Conservation (phyloP, 306 rosid species). For the Prunus mongolica region DNA sequence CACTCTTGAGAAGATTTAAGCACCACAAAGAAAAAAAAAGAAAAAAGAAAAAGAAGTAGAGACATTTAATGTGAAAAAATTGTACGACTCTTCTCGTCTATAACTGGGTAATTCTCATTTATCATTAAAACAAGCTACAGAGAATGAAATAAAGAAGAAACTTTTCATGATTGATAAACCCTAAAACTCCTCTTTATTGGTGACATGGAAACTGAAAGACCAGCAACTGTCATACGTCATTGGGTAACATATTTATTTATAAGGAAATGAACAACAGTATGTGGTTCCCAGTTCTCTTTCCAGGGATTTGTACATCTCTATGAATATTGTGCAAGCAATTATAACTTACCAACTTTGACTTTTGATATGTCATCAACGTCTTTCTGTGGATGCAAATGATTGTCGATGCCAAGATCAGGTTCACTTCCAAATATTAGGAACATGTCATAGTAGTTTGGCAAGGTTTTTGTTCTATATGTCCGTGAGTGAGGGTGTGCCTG, state of each 20-base stretch:
- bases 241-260: not conserved
- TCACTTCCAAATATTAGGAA: constrained; percentile 49
- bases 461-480: constrained; percentile 54
- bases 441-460: constrained; percentile 66
- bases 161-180: not conserved
- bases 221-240: not conserved
- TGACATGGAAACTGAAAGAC: not conserved
- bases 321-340: not conserved
- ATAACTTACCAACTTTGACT: constrained; percentile 48
- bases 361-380: constrained; percentile 31
- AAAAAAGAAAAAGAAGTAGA: not conserved
- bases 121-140: not conserved
- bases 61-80: not conserved
- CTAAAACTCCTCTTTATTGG: not conserved
- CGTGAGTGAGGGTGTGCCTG: constrained; percentile 64
- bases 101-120: not conserved
- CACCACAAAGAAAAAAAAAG: not conserved
- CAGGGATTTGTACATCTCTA: not conserved
- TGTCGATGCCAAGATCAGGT: constrained; percentile 32
- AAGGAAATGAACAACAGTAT: not conserved
- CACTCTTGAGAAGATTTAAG: not conserved
- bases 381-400: constrained; percentile 35
- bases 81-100: not conserved
- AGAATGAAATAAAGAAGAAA: not conserved
- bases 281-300: not conserved